Evolutionary conservation across 31 red algal species (phyloP), one percentile per base, ranked within the genome.

Genomic region (Odonthalia washingtoniensis): DNA sequence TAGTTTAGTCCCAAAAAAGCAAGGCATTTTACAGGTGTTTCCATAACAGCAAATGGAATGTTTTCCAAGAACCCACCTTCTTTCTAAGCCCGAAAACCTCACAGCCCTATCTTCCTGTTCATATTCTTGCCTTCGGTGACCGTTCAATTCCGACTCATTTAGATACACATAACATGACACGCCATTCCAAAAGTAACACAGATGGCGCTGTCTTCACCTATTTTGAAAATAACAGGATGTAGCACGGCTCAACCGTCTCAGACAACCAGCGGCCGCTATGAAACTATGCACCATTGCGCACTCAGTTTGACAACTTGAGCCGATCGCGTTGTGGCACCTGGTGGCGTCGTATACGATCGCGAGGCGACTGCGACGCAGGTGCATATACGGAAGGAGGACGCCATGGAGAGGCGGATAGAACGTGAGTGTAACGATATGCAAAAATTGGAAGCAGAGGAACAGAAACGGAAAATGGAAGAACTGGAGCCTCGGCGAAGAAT

Each of bases 151-250:
- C 49, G 49, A 14, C 49, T 57, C 49, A 57, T 57, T 57, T 57
- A 57, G 49, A 57, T 52, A 5, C 4, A 35, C 1, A 1, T 1
- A 85, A 33, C 21, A 95, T 95, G 94, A 79, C 94, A 34, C 44
- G 79, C 26, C 88, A 89, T 3, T 95, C 94, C 9, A 95, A 95
- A 57, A 88, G 85, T 76, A 95, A 82, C 70, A 91, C 84, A 53
- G 89, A 95, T 85, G 89, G 89, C 3, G 94, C 94, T 0, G 81
- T 90, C 3, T 95, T 95, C 77, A 91, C 94, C 3, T 95, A 95
- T 72, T 75, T 81, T 70, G 94, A 95, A 42, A 68, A 86, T 17
- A 63, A 66, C 3, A 80, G 65, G 34, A 95, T 95, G 94, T 78
- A 84, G 42, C 84, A 87, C 46, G 94, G 94, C 9, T 91, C 87